Evolutionary conservation across 2,329 filamentous ascomycete species (phyloP), one percentile per base, ranked within the genome.

Genomic region (Fusarium sp.): DNA sequence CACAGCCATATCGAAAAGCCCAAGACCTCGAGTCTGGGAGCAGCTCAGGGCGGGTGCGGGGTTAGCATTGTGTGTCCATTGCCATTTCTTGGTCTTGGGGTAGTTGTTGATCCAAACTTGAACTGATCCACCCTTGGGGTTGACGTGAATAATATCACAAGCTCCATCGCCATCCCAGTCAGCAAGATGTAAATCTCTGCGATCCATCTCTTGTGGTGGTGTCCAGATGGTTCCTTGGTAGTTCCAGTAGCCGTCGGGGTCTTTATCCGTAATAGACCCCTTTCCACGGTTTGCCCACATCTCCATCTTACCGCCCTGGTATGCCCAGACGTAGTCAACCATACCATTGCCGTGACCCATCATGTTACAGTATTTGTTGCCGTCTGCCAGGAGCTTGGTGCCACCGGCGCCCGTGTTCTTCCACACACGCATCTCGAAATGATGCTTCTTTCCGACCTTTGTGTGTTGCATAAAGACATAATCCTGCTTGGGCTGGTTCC

Each of bases 101-200:
- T 32, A 32, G 11, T 32, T 14, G 30, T 32, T 32, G 30, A 32
- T 11, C 10, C 10, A 32, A 14, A 32, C 30, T 32, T 32, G 11
- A 32, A 32, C 30, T 32, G 11, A 13, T 11, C 30, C 30, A 11
- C 11, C 13, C 30, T 32, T 14, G 10, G 30, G 30, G 11, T 32
- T 32, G 30, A 32, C 30, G 30, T 32, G 13, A 14, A 32, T 32
- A 11, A 32, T 74, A 47, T 81, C 79, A 46, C 74, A 76, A 5
- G 64, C 51, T 1, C 79, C 78, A 61, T 80, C 78, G 13, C 74
- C 76, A 47, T 81, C 74, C 76, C 76, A 80, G 60, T 81, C 79
- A 3, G 67, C 72, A 8, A 80, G 61, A 43, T 80, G 75, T 6
- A 81, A 48, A 41, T 73, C 73, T 8, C 74, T 70, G 6, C 77